Base-by-base conservation (phyloP, 306 rosid species). In the Begonia fuchsioides region DNA sequence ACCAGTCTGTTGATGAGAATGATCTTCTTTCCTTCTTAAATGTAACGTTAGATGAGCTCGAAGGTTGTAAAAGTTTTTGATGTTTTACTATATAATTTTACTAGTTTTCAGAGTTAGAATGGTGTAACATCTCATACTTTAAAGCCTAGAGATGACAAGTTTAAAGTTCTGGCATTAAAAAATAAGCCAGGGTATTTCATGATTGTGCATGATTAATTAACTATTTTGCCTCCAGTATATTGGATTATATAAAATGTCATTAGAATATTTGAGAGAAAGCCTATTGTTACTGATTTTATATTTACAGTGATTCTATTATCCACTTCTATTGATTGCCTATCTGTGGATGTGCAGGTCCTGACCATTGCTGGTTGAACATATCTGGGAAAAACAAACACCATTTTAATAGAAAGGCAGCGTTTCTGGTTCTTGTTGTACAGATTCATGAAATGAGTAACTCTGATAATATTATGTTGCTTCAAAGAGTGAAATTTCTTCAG, bases 331-430 rank as follows among this genome's bases (percentile, higher is more conserved):
- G 61, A 45, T 54, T 66, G 47, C 45, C 32, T 48, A 44, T 26
- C 16, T 71, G 46, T 58, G 49, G 65, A 63, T 60, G 56, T 53
- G 60, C 76, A 90, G 97, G 94, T 2, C 67, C 87, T 35, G 19
- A 56, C 68, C 93, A 90, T 76, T 68, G 66, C 60, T 84, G 97
- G 97, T 63, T 90, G 73, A 90, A 81, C 75, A 69, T 54, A 58
- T 74, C 59, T 15, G 66, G 53, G 38, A 68, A 55, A 66, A 57
- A 43, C 62, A 58, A 66, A 43, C 57, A 64, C 45, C 46, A 53
- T 59, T 67, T 44, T 5, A 60, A 59, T 43, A 70, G 26, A 47
- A 66, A 71, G 58, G 68, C 74, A 47, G 52, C 59, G 15, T 81
- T 68, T 75, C 77, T 90, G 72, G 81, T 90, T 66, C 72, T 90